Evolutionary conservation across 1,139 yeast genomes (phyloP), one percentile per base, ranked within the genome.

Genomic region (Zygosaccharomyces sapae): DNA sequence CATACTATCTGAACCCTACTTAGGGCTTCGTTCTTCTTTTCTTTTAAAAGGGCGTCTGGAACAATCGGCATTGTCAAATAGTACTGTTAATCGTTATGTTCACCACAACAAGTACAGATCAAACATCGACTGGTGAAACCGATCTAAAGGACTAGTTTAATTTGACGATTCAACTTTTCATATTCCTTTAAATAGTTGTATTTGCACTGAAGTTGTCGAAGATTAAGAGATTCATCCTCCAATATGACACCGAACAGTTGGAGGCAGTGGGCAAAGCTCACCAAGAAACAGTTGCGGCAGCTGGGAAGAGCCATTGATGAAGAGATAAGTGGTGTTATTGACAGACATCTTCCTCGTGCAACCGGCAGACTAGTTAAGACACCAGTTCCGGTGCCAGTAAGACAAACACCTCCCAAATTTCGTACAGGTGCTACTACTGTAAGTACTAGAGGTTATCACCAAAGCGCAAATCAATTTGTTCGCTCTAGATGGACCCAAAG

Each of bases 251-350:
- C 56, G 12, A 48, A 45, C 31, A 41, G 42, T 22, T 55, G 55
- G 56, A 52, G 44, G 45, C 56, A 54, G 49, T 55, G 58, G 58
- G 39, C 53, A 33, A 51, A 48, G 38, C 49, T 53, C 31, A 47
- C 55, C 19, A 46, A 44, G 40, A 51, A 44, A 25, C 57, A 55
- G 47, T 46, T 52, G 37, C 52, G 51, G 33, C 55, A 52, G 44
- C 44, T 55, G 8, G 52, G 57, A 7, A 49, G 49, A 33, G 41
- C 50, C 18, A 43, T 55, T 37, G 57, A 55, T 37, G 47, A 46
- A 29, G 56, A 54, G 35, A 37, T 51, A 16, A 53, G 52, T 19
- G 33, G 39, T 34, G 45, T 51, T 5, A 35, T 52, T 12, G 50
- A 50, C 10, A 54, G 51, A 12, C 47, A 49, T 24, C 10, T 48